Base-by-base conservation (phyloP, 1,284 basidiomycete genomes). In the Austroboletus novae-zelandiae region DNA sequence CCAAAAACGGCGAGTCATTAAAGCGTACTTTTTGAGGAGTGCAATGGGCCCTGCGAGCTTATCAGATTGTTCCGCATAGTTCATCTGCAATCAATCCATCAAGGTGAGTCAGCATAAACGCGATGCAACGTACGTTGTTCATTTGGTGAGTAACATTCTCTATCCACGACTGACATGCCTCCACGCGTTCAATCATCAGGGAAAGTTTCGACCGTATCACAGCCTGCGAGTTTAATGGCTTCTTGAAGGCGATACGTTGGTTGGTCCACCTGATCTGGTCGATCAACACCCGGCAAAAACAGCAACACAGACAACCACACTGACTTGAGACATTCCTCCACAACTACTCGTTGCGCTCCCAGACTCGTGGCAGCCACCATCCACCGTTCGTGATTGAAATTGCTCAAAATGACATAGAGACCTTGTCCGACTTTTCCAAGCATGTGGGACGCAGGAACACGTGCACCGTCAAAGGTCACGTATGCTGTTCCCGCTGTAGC, bases 121-220 rank as follows among this genome's bases (percentile, higher is more conserved):
- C 48, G 40, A 46, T 37, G 40, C 41, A 68, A 62, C 76, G 37
- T 63, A 94, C 91, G 66, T 94, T 86, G 70, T 88, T 91, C 94
- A 96, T 97, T 68, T 97, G 93, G 66, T 87, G 83, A 1, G 94
- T 96, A 47, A 96, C 76, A 45, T 74, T 79, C 74, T 98, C 95
- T 31, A 95, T 78, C 93, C 93, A 98, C 48, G 84, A 84, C 67
- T 97, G 94, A 50, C 82, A 83, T 0, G 89, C 83, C 71, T 98
- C 94, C 41, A 91, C 82, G 48, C 93, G 86, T 47, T 89, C 85
- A 50, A 98, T 94, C 90, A 97, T 94, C 50, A 74, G 71, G 2
- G 90, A 92, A 31, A 97, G 77, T 74, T 94, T 96, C 41, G 87
- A 76, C 27, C 95, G 84, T 60, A 98, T 89, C 56, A 98, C 93